phyloP scores from a whole-genome alignment of 2,329 filamentous ascomycete species.

The Epichloe sp. region DNA sequence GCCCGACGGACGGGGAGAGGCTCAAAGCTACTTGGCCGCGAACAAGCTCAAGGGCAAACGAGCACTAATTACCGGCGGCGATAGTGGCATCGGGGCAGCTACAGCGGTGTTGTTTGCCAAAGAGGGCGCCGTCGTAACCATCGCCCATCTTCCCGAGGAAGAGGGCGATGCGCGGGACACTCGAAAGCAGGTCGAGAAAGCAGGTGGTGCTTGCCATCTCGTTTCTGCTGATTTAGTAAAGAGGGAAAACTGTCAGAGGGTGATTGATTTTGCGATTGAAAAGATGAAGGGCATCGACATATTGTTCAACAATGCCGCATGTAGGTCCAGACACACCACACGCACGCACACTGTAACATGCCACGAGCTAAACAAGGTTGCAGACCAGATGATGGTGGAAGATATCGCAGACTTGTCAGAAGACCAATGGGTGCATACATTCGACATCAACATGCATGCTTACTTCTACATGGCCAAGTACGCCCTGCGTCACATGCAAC shows the following conservation, averaged over 20 bases:
- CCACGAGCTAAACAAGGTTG: background rate
- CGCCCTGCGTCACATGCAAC: slow-evolving; percentile 57
- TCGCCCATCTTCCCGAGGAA: slow-evolving; percentile 63
- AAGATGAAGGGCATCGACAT: slow-evolving; percentile 60
- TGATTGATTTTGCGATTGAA: slow-evolving; percentile 53
- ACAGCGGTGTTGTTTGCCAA: slow-evolving; percentile 66
- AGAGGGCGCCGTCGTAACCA: slow-evolving; percentile 63
- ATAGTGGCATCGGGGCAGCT: slow-evolving; percentile 27
- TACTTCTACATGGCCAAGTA: slow-evolving; percentile 76
- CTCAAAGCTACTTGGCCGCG: slow-evolving; percentile 49
- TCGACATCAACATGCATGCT: slow-evolving; percentile 72
- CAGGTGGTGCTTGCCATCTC: slow-evolving; percentile 52
- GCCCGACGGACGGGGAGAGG: slow-evolving; percentile 38
- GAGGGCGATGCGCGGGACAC: slow-evolving; percentile 65
- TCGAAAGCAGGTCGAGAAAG: slow-evolving; percentile 53
- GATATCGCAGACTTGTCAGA: slow-evolving; percentile 60
- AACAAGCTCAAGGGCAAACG: slow-evolving; percentile 64
- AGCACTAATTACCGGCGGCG: slow-evolving; percentile 69
- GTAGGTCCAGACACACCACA: slow-evolving; percentile 19
- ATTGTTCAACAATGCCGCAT: slow-evolving; percentile 61
- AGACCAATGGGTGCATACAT: slow-evolving; percentile 68
- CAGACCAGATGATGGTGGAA: slow-evolving; percentile 45
- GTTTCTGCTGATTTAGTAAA: slow-evolving; percentile 51
- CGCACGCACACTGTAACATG: too few species aligned
- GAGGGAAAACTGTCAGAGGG: slow-evolving; percentile 51